These are phyloP conservation scores for Metarhizium guizhouense DNA, from an alignment of 2,329 filamentous ascomycete species.

Conservation along the genomic window DNA sequence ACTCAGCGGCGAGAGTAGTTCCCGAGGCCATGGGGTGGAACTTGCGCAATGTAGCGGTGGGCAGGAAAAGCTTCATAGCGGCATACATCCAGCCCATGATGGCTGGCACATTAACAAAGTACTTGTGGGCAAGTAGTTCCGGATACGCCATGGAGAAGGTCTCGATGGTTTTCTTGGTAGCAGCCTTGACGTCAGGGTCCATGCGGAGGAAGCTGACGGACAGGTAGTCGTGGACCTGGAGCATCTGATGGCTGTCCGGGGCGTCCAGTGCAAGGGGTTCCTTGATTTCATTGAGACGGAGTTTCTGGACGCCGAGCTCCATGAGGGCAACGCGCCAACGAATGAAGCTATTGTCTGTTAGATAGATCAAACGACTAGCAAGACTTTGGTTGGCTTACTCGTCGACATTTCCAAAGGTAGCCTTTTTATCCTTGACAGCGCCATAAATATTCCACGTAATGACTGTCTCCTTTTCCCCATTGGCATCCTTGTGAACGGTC, in stretches of 20 bases:
- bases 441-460: slow-evolving; percentile 95
- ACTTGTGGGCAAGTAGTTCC: slow-evolving; percentile 77
- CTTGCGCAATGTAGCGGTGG: slow-evolving; percentile 66
- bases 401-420: slow-evolving; percentile 74
- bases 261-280: slow-evolving; percentile 63
- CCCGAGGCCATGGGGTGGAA: slow-evolving; percentile 74
- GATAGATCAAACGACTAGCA: not conserved
- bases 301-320: slow-evolving; percentile 72
- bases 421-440: slow-evolving; percentile 69
- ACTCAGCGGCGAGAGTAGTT: slow-evolving; percentile 53
- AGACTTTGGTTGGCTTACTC: slow-evolving; percentile 47
- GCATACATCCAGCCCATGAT: slow-evolving; percentile 85
- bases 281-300: slow-evolving; percentile 61
- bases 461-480: slow-evolving; percentile 45
- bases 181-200: slow-evolving; percentile 66
- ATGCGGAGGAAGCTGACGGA: slow-evolving; percentile 79
- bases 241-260: slow-evolving; percentile 79
- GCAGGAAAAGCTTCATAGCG: slow-evolving; percentile 67
- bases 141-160: slow-evolving; percentile 78
- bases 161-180: slow-evolving; percentile 72
- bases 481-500: slow-evolving; percentile 54
- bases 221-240: slow-evolving; percentile 90
- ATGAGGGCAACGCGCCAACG: slow-evolving; percentile 85
- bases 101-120: slow-evolving; percentile 87
- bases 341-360: slow-evolving; percentile 55